Evolutionary conservation across 2,329 filamentous ascomycete species (phyloP).

Genomic region (Didymellaceae sp.): DNA sequence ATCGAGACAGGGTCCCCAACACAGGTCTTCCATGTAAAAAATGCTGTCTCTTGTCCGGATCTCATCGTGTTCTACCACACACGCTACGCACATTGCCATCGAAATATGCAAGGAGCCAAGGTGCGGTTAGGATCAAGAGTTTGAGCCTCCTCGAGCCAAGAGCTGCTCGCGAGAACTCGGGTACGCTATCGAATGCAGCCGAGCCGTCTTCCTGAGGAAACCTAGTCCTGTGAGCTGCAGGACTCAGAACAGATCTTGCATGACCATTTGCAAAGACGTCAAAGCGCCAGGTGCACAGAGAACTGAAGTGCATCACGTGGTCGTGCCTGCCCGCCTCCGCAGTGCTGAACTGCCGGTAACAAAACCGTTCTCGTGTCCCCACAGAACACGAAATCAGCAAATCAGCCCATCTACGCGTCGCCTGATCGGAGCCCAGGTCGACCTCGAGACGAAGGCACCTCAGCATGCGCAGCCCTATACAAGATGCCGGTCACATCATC

Average conservation of each 20-base stretch:
- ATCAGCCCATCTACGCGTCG: slow-evolving; percentile 13
- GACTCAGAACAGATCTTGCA: neutral
- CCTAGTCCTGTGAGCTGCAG: neutral
- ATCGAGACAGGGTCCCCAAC: too few relatives aligned
- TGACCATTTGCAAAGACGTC: neutral
- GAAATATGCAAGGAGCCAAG: neutral
- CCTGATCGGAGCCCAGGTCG: slow-evolving; percentile 28
- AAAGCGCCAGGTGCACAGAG: neutral
- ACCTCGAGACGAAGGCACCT: slow-evolving; percentile 37
- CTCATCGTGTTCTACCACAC: too few relatives aligned
- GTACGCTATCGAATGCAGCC: slow-evolving; percentile 6
- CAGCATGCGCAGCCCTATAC: slow-evolving; percentile 30
- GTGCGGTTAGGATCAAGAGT: neutral
- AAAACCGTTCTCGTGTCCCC: slow-evolving; percentile 14
- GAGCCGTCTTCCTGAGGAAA: neutral
- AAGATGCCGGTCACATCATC: slow-evolving; percentile 37
- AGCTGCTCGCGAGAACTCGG: slow-evolving; percentile 1
- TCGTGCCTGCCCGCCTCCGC: slow-evolving; percentile 4
- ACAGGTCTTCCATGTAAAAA: too few relatives aligned
- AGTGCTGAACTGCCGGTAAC: slow-evolving; percentile 6
- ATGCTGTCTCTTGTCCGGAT: too few relatives aligned
- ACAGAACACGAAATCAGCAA: slow-evolving; percentile 12
- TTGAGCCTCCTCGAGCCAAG: slow-evolving; percentile 5
- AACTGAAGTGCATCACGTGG: slow-evolving; percentile 10
- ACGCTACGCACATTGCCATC: too few relatives aligned